Conservation (phyloP, 345 rosid species). For the Cardamine chenopodiifolia region DNA sequence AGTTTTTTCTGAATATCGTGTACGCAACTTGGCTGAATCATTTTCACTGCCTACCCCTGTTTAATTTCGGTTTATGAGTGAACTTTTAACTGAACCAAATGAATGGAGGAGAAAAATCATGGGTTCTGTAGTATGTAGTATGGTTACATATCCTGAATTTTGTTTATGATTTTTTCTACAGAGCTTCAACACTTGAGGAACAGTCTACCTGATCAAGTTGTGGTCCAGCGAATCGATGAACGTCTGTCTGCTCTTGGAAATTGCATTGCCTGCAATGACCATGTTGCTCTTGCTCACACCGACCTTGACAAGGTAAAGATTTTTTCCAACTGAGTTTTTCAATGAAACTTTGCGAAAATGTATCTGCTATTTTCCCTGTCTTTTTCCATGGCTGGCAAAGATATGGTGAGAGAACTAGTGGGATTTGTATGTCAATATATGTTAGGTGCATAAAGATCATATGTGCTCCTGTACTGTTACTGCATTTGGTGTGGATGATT, state of each 20-base stretch:
- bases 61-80: not conserved
- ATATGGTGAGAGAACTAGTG: not conserved
- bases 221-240: slow-evolving; percentile 92
- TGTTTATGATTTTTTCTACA: slow-evolving; percentile 32
- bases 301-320: slow-evolving; percentile 65
- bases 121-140: not conserved
- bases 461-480: not conserved
- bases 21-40: not conserved
- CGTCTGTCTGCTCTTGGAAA: slow-evolving; percentile 93
- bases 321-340: not conserved
- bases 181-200: slow-evolving; percentile 96
- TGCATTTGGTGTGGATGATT: not conserved
- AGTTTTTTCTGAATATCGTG: not conserved
- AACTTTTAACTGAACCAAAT: not conserved
- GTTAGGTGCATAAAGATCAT: not conserved
- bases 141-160: slow-evolving; percentile 16
- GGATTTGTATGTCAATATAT: not conserved
- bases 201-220: slow-evolving; percentile 89
- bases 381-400: not conserved
- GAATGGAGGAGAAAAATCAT: too few species aligned
- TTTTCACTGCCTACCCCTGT: not conserved
- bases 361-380: not conserved
- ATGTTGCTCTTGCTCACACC: slow-evolving; percentile 93
- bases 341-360: not conserved
- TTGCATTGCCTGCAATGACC: slow-evolving; percentile 94